Base-by-base conservation (phyloP, 2,329 filamentous ascomycete genomes). In the Exophiala lecanii-corni region DNA sequence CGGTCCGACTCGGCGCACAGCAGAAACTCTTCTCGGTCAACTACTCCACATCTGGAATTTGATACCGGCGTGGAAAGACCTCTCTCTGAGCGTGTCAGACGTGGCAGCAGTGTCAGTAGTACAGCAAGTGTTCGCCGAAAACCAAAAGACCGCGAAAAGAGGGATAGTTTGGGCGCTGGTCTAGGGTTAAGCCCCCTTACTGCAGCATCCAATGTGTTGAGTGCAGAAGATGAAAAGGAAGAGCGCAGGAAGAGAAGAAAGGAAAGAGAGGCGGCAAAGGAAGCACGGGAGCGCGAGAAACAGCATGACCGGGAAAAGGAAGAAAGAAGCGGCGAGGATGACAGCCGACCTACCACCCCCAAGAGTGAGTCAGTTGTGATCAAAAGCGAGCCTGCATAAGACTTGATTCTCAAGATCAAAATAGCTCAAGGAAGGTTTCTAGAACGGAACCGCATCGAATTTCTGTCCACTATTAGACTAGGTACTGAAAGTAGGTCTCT, bases 51-150 rank as follows among this genome's bases (percentile, higher is more conserved):
- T 18, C 40, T 51, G 16, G 50, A 53, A 16, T 17, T 47, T n/a
- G 53, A 49, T 20, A 50, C 43, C 17, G 38, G 39, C 17, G 16
- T 32, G 10, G 49, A 50, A 10, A 39, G 31, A 4, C 42, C 42
- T 5, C 36, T 41, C 7, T 39, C 46, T 1, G 53, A 55, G 9
- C 43, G 52, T 9, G 45, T 56, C 15, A 36, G 54, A 16, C 36
- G 54, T 16, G 54, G 54, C 5, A 56, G 54, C 43, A 55, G 52
- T 26, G 54, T 55, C 2, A 50, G 43, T 39, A 55, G 48, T 43
- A 51, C 51, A 16, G 48, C 51, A 9, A 53, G 51, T 17, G 39
- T 43, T 18, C 23, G 51, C 9, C 43, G 51, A 9, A 54, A 54
- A 36, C n/a, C 45, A 9, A 19, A 31, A 9, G 43, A 42, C 2